Percentiles rank a stretch among this genome's conserved stretches.
Conservation (phyloP, 495 filamentous ascomycete species). For the Tuber melanosporum region DNA sequence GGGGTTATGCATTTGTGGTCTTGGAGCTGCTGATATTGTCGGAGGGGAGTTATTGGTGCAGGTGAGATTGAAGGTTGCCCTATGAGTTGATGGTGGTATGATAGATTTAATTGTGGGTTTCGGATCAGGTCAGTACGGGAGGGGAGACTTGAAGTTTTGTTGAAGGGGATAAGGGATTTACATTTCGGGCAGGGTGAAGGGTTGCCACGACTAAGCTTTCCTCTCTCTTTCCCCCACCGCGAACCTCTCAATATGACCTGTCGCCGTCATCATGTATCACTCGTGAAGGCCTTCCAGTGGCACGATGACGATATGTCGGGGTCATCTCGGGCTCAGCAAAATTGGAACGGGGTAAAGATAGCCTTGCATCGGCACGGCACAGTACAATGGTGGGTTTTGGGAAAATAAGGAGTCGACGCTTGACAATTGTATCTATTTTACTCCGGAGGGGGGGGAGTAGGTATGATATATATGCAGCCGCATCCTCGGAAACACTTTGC, state of each 20-base stretch:
- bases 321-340: background rate
- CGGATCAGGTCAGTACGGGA: background rate
- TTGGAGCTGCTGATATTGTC: background rate
- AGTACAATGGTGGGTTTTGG: too few species aligned
- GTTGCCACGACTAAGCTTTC: background rate
- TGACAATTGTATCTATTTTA: background rate
- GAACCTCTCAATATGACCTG: background rate
- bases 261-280: background rate
- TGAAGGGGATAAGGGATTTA: background rate
- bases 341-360: background rate
- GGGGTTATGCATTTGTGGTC: background rate
- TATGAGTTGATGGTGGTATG: background rate
- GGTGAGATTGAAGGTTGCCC: background rate
- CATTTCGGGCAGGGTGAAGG: background rate
- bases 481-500: too few species aligned
- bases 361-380: background rate
- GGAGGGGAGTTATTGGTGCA: background rate
- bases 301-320: background rate
- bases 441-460: background rate
- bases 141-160: background rate
- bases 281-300: background rate
- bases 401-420: background rate
- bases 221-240: background rate
- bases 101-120: background rate
- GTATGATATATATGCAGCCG: too few species aligned